Evolutionary conservation across 2,329 filamentous ascomycete species (phyloP).

Genomic region (Emergomyces pasteurianus): DNA sequence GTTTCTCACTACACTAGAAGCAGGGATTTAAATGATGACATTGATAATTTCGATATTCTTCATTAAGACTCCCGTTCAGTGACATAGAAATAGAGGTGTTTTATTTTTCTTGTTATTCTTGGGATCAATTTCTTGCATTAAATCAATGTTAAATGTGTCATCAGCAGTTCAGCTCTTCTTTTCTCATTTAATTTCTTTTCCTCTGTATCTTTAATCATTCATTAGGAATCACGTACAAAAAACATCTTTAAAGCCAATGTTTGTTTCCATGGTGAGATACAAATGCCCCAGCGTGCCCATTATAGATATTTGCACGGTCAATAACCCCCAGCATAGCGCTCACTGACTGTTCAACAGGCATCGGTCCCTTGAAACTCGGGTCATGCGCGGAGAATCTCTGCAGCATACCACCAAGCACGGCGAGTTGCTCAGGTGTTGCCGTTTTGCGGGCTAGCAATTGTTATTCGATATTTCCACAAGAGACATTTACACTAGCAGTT

Average conservation of each 20-base stretch:
- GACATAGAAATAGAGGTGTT: background rate
- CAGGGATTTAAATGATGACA: background rate
- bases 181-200: too few species aligned
- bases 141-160: too few species aligned
- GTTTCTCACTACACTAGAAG: too few species aligned
- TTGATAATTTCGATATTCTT: background rate
- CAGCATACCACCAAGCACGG: slow-evolving; percentile 15
- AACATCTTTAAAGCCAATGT: slow-evolving; percentile 35
- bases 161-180: too few species aligned
- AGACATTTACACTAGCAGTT: too few species aligned
- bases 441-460: background rate
- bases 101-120: background rate
- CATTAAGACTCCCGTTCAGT: background rate
- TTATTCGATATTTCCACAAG: background rate
- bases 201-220: background rate
- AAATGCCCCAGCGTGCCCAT: slow-evolving; percentile 39
- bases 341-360: slow-evolving; percentile 28
- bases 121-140: too few species aligned
- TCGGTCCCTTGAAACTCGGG: slow-evolving; percentile 29
- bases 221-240: background rate
- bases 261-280: slow-evolving; percentile 44
- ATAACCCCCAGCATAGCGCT: slow-evolving; percentile 18
- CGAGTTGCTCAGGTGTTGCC: slow-evolving; percentile 15
- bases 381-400: slow-evolving; percentile 26
- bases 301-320: slow-evolving; percentile 33